These are phyloP conservation scores for Pseudozyma sp. DNA, from an alignment of 1,284 basidiomycete genomes.

Conservation along the genomic window DNA sequence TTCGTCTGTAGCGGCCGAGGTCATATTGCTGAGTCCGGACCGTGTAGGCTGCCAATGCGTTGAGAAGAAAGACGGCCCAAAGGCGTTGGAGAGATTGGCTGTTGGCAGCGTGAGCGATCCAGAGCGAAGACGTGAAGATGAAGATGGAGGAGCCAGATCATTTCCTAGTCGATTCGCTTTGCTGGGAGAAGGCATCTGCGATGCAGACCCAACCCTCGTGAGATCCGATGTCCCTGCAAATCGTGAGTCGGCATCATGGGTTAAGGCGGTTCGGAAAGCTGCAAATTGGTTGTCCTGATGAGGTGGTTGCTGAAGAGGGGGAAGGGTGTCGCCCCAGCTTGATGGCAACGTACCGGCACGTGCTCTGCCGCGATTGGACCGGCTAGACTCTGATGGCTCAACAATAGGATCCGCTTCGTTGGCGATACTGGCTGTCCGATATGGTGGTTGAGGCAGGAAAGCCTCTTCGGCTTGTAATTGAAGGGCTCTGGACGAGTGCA, in stretches of 20 bases:
- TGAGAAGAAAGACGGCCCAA: constrained; percentile 59
- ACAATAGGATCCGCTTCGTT: constrained; percentile 49
- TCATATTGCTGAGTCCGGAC: constrained; percentile 48
- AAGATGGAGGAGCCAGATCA: constrained; percentile 10
- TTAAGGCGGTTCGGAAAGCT: background rate
- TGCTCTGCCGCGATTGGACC: constrained; percentile 43
- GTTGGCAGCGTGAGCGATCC: constrained; percentile 48
- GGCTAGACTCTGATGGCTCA: constrained; percentile 10
- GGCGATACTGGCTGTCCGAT: constrained; percentile 40
- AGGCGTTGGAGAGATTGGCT: constrained; percentile 46
- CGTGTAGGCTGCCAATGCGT: constrained; percentile 49
- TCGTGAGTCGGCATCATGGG: background rate
- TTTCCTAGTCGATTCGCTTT: background rate
- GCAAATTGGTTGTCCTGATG: constrained; percentile 8
- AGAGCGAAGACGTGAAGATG: constrained; percentile 41
- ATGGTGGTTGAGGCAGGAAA: constrained; percentile 22
- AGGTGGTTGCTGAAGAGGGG: constrained; percentile 10
- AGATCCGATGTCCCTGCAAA: constrained; percentile 1
- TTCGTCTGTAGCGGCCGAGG: constrained; percentile 27
- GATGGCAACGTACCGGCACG: constrained; percentile 61
- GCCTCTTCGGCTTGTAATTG: constrained; percentile 55
- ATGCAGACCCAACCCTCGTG: constrained; percentile 3
- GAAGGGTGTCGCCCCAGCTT: constrained; percentile 45
- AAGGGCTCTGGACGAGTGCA: constrained; percentile 21
- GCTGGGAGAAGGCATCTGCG: constrained; percentile 1